Conservation (phyloP, 192 early-diverging fungal genomes). For the Fimicolochytrium jonesii region DNA sequence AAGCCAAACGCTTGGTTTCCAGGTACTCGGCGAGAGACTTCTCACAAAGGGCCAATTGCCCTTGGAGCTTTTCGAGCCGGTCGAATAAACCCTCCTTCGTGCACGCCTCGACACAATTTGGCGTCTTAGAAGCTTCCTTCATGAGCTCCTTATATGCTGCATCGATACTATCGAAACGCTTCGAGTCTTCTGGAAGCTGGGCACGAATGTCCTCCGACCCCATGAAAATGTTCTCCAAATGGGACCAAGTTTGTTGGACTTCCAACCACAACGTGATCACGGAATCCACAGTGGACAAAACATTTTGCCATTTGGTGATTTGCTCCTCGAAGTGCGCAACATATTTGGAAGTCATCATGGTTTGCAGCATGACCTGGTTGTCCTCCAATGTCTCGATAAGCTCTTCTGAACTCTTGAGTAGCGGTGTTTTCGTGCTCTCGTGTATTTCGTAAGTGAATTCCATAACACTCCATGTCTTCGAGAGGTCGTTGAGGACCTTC, state of each 20-base stretch:
- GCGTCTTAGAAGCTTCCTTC: constrained; percentile 52
- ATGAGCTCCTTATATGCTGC: constrained; percentile 54
- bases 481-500: constrained; percentile 62
- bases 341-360: constrained; percentile 65
- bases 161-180: constrained; percentile 59
- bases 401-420: constrained; percentile 58
- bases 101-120: constrained; percentile 57
- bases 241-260: constrained; percentile 64
- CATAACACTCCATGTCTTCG: constrained; percentile 59
- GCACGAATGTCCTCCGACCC: constrained; percentile 63
- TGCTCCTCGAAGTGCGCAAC: constrained; percentile 61
- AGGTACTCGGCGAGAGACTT: constrained; percentile 64
- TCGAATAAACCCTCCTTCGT: constrained; percentile 55
- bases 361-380: constrained; percentile 67
- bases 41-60: constrained; percentile 60
- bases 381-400: constrained; percentile 63
- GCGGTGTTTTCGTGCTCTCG: constrained; percentile 45
- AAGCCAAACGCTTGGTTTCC: constrained; percentile 61
- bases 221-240: constrained; percentile 65
- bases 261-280: constrained; percentile 58
- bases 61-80: constrained; percentile 49
- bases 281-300: constrained; percentile 54
- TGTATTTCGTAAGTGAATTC: constrained; percentile 64
- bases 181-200: constrained; percentile 63
- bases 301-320: constrained; percentile 63